These are phyloP conservation scores for Syzygium aromaticum DNA, from an alignment of 345 rosid genomes.

Conservation along the genomic window DNA sequence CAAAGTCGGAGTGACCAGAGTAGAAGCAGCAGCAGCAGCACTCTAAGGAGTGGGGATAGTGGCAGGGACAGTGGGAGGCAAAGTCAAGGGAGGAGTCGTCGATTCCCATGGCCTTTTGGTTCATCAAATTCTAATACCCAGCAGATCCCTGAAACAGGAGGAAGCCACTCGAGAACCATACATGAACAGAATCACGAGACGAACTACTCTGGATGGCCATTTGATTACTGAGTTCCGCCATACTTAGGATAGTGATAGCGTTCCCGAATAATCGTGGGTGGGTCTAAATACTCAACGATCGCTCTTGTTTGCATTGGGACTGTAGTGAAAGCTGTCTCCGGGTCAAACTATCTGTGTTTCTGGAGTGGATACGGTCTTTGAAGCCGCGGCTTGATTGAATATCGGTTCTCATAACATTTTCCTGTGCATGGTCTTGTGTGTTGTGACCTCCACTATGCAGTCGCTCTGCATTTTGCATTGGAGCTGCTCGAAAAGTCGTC, in stretches of 20 bases:
- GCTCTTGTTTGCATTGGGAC: not conserved
- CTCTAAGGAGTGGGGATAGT: not conserved
- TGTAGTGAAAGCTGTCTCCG: not conserved
- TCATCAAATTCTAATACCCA: not conserved
- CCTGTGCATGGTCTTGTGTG: not conserved
- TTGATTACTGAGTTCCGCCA: not conserved
- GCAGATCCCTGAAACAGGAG: not conserved
- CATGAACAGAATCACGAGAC: conserved; percentile 7
- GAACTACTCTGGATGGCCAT: conserved; percentile 11
- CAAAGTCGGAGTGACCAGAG: not conserved
- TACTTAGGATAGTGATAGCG: not conserved
- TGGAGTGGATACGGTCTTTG: not conserved
- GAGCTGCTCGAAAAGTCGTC: not conserved
- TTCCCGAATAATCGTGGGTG: not conserved
- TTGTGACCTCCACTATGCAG: not conserved
- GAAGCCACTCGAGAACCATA: not conserved
- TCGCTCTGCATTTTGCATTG: not conserved
- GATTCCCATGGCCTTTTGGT: not conserved
- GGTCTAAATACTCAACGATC: not conserved
- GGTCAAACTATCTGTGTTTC: not conserved
- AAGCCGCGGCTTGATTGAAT: not conserved
- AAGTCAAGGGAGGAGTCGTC: conserved; percentile 4
- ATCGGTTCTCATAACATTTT: not conserved
- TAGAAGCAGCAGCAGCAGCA: not conserved
- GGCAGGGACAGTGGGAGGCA: conserved; percentile 3